A percentile compares a stretch with the other conserved stretches of the same genome.
phyloP scores from a whole-genome alignment of 2,329 filamentous ascomycete species.

The Sphaerulina populicola region DNA sequence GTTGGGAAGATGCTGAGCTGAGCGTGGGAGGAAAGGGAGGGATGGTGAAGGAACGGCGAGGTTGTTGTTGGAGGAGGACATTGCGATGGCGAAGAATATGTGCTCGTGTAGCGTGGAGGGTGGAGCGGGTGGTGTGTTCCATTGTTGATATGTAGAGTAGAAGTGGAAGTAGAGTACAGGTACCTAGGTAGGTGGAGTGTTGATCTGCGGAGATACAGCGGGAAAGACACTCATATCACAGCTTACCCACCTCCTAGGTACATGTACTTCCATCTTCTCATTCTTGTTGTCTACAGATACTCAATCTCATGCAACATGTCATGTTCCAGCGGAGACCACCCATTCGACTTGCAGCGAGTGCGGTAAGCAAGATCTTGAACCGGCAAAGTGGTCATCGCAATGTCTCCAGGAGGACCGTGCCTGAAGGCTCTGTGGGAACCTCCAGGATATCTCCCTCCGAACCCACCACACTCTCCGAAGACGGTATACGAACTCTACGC shows the following conservation, averaged over 20 bases:
- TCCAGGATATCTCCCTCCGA: not conserved
- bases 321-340: conserved; percentile 3
- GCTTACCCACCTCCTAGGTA: not conserved
- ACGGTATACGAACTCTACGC: conserved; percentile 29
- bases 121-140: conserved; percentile 22
- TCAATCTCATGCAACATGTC: conserved; percentile 14
- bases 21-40: not conserved
- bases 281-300: not conserved
- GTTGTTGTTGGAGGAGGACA: conserved; percentile 1
- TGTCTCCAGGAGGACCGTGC: not conserved
- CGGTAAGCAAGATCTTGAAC: not conserved
- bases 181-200: not conserved
- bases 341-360: not conserved
- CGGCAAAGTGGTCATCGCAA: not conserved
- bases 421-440: not conserved
- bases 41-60: not conserved
- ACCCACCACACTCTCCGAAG: not conserved
- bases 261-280: not conserved
- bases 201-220: not conserved
- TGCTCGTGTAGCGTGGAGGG: conserved; percentile 22
- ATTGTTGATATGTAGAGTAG: conserved; percentile 12
- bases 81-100: conserved; percentile 14
- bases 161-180: not conserved
- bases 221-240: not conserved
- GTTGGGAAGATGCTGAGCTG: conserved; percentile 1